Percentiles rank a stretch among this genome's conserved stretches.
Conservation (phyloP, 306 rosid genomes). For the Cicer yamashitae region DNA sequence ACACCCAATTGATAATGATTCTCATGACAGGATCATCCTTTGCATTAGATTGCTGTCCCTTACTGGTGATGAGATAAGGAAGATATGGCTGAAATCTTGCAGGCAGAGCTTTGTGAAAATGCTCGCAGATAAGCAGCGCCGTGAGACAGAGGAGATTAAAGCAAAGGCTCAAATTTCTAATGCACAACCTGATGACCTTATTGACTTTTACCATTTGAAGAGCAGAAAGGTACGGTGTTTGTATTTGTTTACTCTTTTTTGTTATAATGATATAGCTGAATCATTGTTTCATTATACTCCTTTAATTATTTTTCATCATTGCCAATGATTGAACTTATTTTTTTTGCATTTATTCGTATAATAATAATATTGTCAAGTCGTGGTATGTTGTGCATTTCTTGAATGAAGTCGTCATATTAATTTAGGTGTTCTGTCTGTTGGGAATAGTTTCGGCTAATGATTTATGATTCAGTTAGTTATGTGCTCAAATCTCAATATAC, state of each 20-base stretch:
- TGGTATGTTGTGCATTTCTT: conserved; percentile 26
- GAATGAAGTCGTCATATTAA: conserved; percentile 20
- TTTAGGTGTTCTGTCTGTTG: conserved; percentile 6
- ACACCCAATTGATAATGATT: conserved; percentile 91
- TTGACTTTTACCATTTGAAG: conserved; percentile 96
- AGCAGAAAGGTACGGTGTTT: conserved; percentile 81
- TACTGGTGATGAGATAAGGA: conserved; percentile 76
- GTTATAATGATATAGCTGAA: neutral
- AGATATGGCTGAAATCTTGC: conserved; percentile 89
- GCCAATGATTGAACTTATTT: neutral
- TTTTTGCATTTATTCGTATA: conserved; percentile 6
- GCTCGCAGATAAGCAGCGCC: conserved; percentile 92
- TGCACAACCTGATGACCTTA: conserved; percentile 98
- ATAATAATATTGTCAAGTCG: neutral
- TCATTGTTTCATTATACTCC: conserved; percentile 20
- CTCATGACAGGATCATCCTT: conserved; percentile 82
- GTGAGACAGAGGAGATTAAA: conserved; percentile 83
- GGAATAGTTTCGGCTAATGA: neutral
- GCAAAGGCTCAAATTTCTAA: conserved; percentile 86
- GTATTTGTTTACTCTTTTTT: conserved; percentile 36
- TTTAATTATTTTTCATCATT: conserved; percentile 20
- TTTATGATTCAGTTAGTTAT: conserved; percentile 8
- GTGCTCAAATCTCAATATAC: neutral
- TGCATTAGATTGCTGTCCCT: conserved; percentile 82
- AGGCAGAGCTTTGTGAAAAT: conserved; percentile 92